Evolutionary conservation across 2,329 filamentous ascomycete genomes (phyloP), one percentile per base, ranked within the genome.

Genomic region (Fusarium robinianum): DNA sequence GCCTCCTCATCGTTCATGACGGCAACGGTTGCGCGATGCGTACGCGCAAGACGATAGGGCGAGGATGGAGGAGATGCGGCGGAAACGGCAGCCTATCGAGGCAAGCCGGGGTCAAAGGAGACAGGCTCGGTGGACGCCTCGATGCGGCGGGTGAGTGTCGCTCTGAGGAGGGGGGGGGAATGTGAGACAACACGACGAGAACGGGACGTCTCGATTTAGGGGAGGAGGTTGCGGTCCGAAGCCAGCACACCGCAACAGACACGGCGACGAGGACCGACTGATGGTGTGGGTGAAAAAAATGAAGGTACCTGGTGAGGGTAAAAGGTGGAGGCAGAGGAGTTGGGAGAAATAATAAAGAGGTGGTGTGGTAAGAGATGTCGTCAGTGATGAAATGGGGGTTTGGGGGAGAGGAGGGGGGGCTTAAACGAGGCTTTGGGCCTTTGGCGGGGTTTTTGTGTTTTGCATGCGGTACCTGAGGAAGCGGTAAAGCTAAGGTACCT

Each of bases 1-100:
- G 79, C 76, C 62, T 84, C 78, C 53, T 84, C 79, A 66, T 84
- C 80, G 67, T 78, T 80, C 78, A 84, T 84, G 67, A 67, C 74
- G 72, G 70, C 68, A 64, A 66, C 57, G 60, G 57, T 62, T 61
- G 66, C 67, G 65, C 66, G 67, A 67, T 68, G 46, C 65, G 67
- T 67, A 60, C 67, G 67, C 68, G 66, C 66, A 48, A 54, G 61
- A 67, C 67, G 65, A 51, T 30, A 41, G 23, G 44, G 47, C 33
- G 37, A 40, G 30, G 34, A 37, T 41, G 41, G 24, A 26, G 14
- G 23, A 34, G 39, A 33, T 26, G 10, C 19, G 41, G 34, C 35
- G 34, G 39, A 43, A 23, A 45, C 38, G 46, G 33, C 33, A 42
- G 42, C 49, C 53, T 44, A 51, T n/a, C 45, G 36, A 41, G 27